A percentile compares a stretch with the other conserved stretches of the same genome.
Conservation (phyloP, 176 grass and related monocot genomes). For the Typha latifolia region DNA sequence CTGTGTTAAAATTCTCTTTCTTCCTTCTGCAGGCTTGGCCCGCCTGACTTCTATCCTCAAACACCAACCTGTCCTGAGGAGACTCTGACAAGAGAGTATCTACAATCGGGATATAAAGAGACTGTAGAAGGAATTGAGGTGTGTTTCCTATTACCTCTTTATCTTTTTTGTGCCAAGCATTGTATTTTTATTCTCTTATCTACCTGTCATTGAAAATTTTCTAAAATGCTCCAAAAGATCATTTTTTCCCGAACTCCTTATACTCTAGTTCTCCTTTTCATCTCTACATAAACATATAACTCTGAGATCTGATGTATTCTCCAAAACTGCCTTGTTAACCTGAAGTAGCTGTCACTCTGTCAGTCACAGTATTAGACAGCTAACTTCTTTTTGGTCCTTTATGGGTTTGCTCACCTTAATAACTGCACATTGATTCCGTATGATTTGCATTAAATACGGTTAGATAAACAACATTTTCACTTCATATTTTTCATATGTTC, state of each 20-base stretch:
- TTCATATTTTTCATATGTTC: no score
- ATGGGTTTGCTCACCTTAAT: no score
- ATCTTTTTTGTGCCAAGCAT: neutral
- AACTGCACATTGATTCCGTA: no score
- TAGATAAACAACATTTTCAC: no score
- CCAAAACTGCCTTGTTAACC: neutral
- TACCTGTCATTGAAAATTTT: no score
- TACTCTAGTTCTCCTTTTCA: neutral
- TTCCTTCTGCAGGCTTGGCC: conserved; percentile 66
- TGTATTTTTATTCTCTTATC: neutral
- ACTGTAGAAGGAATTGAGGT: conserved; percentile 99
- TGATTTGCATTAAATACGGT: no score
- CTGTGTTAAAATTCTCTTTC: neutral
- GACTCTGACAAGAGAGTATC: conserved; percentile 95
- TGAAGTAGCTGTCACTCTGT: neutral
- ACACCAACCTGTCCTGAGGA: conserved; percentile 90
- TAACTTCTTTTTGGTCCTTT: neutral
- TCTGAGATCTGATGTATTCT: neutral
- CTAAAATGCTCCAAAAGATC: no score
- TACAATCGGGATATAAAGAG: conserved; percentile 90
- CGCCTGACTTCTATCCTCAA: conserved; percentile 96
- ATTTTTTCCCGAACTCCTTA: no score
- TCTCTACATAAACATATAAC: neutral
- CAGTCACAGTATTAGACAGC: neutral
- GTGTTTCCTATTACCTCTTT: conserved; percentile 15